Conservation (phyloP, 1,284 basidiomycete genomes). For the Baeospora myosura region DNA sequence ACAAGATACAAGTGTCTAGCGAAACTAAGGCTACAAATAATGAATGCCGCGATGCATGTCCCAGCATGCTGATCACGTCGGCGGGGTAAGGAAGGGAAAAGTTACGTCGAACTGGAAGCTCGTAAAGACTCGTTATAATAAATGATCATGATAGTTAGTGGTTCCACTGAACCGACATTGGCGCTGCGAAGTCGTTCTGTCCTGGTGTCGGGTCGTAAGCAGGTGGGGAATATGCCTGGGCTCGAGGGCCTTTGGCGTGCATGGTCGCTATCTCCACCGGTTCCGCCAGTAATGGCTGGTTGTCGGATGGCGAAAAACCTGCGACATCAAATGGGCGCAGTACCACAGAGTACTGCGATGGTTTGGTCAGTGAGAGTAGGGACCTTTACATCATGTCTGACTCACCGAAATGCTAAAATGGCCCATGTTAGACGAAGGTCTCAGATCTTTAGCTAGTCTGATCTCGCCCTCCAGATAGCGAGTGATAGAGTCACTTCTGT, state of each 20-base stretch:
- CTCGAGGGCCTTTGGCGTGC: background rate
- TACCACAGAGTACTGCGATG: conserved; percentile 26
- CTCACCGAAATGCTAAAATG: conserved; percentile 31
- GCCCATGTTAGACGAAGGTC: conserved; percentile 28
- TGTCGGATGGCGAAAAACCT: conserved; percentile 18
- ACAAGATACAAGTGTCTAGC: too few relatives aligned
- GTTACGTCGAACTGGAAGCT: too few relatives aligned
- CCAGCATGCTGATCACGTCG: too few relatives aligned
- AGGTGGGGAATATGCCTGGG: background rate
- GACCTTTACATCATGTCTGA: too few relatives aligned
- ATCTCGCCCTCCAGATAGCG: conserved; percentile 30
- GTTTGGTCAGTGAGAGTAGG: background rate
- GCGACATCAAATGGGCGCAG: conserved; percentile 27
- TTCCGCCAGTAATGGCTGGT: conserved; percentile 7
- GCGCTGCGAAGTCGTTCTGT: too few relatives aligned
- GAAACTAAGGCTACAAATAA: too few relatives aligned
- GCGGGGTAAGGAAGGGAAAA: too few relatives aligned
- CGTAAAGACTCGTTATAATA: too few relatives aligned
- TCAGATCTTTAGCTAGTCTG: conserved; percentile 25
- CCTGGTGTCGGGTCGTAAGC: background rate
- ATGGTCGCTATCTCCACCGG: background rate
- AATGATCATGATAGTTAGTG: too few relatives aligned
- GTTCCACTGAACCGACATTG: too few relatives aligned
- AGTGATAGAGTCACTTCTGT: conserved; percentile 12
- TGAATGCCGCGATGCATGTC: too few relatives aligned